Conservation (phyloP, 345 rosid genomes). For the Brassica carinata region DNA sequence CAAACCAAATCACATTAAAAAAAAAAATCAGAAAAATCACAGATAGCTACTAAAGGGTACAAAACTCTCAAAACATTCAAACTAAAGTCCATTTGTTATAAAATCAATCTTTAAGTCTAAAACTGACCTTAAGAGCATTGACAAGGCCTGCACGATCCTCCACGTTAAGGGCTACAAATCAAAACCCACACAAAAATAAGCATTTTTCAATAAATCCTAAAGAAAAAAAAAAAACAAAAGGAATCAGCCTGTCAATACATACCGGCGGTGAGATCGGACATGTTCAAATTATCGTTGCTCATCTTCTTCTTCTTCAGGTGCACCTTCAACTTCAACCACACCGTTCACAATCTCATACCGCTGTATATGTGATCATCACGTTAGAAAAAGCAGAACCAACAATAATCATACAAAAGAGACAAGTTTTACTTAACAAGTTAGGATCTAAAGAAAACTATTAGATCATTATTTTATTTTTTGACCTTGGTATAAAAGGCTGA, state of each 20-base stretch:
- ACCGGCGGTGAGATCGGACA: constrained; percentile 82
- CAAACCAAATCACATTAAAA: neutral
- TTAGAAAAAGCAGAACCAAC: constrained; percentile 6
- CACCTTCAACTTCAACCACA: constrained; percentile 66
- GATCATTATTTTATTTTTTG: neutral
- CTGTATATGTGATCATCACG: constrained; percentile 23
- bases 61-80: neutral
- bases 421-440: neutral
- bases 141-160: constrained; percentile 78
- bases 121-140: constrained; percentile 71
- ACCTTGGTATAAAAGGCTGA: constrained; percentile 84
- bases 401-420: neutral
- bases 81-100: neutral
- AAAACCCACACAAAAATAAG: neutral
- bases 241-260: neutral
- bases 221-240: neutral
- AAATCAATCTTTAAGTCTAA: neutral
- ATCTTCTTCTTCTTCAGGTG: neutral
- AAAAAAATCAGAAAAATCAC: neutral
- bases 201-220: neutral
- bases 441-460: neutral
- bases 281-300: constrained; percentile 48
- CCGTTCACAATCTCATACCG: constrained; percentile 40
- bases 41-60: no score
- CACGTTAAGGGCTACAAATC: constrained; percentile 62